These are phyloP conservation scores for Fusarium nodosum DNA, from an alignment of 2,329 filamentous ascomycete species.

Conservation along the genomic window DNA sequence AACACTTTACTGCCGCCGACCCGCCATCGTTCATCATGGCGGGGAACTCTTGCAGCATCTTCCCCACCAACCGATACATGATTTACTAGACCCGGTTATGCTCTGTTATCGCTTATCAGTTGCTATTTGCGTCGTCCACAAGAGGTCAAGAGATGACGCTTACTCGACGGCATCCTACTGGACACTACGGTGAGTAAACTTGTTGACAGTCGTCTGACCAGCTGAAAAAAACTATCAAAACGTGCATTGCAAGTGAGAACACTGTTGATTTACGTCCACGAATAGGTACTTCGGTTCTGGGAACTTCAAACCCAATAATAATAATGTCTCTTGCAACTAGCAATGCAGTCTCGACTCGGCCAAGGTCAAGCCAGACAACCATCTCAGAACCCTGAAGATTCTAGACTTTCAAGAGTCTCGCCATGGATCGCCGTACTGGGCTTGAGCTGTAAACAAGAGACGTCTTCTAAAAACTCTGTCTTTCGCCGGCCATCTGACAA, in stretches of 20 bases:
- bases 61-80: slow-evolving; percentile 48
- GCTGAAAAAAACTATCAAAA: slow-evolving; percentile 31
- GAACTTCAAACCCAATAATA: neutral
- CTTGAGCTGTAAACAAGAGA: slow-evolving; percentile 9
- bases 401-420: slow-evolving; percentile 9
- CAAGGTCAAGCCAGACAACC: neutral
- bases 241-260: slow-evolving; percentile 32
- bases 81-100: slow-evolving; percentile 19
- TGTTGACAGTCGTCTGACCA: slow-evolving; percentile 40
- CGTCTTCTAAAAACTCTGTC: slow-evolving; percentile 23
- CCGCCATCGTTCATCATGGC: slow-evolving; percentile 40
- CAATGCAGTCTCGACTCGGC: slow-evolving; percentile 4
- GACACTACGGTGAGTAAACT: slow-evolving; percentile 33
- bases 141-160: slow-evolving; percentile 48
- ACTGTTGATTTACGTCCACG: slow-evolving; percentile 6
- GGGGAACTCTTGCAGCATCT: slow-evolving; percentile 41
- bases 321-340: neutral
- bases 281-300: neutral
- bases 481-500: slow-evolving; percentile 35
- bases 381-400: slow-evolving; percentile 8
- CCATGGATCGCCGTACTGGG: neutral
- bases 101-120: slow-evolving; percentile 9
- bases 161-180: slow-evolving; percentile 50
- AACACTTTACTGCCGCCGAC: slow-evolving; percentile 26
- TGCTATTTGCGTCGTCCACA: slow-evolving; percentile 40